Evolutionary conservation across 2,329 filamentous ascomycete genomes (phyloP), one percentile per base, ranked within the genome.

Genomic region (Ustulina deusta): DNA sequence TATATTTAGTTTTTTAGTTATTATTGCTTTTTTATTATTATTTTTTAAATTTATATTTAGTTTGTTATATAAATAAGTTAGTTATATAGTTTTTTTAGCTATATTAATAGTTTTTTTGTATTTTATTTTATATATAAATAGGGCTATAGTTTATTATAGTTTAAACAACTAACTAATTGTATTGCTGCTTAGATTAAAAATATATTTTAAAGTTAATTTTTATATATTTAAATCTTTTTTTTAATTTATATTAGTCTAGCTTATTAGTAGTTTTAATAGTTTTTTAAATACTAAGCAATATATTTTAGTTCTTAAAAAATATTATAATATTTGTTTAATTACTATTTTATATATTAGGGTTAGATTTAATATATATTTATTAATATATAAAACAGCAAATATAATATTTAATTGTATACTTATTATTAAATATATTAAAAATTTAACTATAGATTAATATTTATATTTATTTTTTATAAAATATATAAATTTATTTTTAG

Each of bases 381-480:
- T 55, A 55, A 55, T 55, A 55, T 58, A 58, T 44, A 58, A 58
- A 11, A 58, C 9, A 20, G 32, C 22, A 46, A n/a, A 58, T 10
- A 11, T 15, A 9, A 58, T 44, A 46, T 58, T 32, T 20, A 34
- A 13, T 44, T 58, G 20, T n/a, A 58, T 58, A 20, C 13, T 46
- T 32, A 58, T 32, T 44, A 58, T 58, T 46, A 58, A 32, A 46
- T 58, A 61, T 61, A 61, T 61, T 52, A 61, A 42, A 54, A n/a
- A 61, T 34, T 54, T 61, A 20, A 61, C 29, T 29, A 13, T 32
- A 36, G 52, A 61, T 17, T 61, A 61, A 20, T 60, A 60, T 27
- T 51, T 60, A 40, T 60, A 51, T 51, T 60, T 60, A 60, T 60
- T 60, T 13, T 29, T 29, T 20, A 29, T 13, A 11, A 51, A 44